Evolutionary conservation across 352 stramenopile species (phyloP), one percentile per base, ranked within the genome.

Genomic region (Globisporangium takayamanum): DNA sequence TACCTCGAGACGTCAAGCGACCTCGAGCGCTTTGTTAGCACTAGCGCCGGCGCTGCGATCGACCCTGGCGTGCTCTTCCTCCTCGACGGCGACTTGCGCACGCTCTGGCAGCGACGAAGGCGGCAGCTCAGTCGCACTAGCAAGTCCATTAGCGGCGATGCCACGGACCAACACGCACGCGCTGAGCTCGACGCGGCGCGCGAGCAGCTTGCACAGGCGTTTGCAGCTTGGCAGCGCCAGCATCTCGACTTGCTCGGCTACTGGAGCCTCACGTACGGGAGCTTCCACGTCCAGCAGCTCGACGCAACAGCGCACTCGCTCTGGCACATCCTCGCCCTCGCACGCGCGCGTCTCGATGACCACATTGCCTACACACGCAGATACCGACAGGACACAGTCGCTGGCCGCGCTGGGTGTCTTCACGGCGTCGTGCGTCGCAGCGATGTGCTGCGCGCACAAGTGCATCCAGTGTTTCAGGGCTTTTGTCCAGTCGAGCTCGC

Each of bases 401-500:
- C 77, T 50, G 33, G 39, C 5, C 57, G 72, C n/a, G 42, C 58
- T 22, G 55, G 59, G 25, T 28, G 49, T 11, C 60, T 69, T 0
- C 46, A 76, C 12, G 69, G 78, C 20, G 67, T 88, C 2, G 41
- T 78, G 0, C 67, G 69, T 1, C 53, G 70, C 5, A 26, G 59
- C n/a, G 15, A 60, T 14, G 52, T 60, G 3, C 53, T 88, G 14
- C 53, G 58, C 33, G 45, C 55, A 2, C 70, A 72, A 8, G 48
- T 62, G 3, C 73, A 91, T 33, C 33, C 53, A 16, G 53, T 62
- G 44, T 83, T 81, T 26, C 71, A 70, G 41, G 57, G 64, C 4
- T 89, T 86, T 26, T 91, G 81, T 33, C 81, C 81, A 15, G 76
- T 91, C 2, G 77, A 85, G 25, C 74, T 91, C 16, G 59, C 63